Base-by-base conservation (phyloP, 2,329 filamentous ascomycete genomes). In the Botryotinia narcissicola region DNA sequence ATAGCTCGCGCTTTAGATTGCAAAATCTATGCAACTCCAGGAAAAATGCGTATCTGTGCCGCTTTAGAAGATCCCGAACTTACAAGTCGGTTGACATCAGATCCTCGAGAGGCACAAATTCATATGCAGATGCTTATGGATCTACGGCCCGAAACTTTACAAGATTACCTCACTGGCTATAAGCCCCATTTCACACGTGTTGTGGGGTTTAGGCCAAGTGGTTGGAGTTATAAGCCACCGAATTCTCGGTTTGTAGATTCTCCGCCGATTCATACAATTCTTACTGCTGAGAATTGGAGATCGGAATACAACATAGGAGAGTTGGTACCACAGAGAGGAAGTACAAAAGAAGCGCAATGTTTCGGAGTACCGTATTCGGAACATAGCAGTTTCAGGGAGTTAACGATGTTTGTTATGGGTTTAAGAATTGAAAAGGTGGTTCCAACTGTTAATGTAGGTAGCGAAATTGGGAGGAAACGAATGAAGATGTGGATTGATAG, bases 51-150 rank as follows among this genome's bases (percentile, higher is more conserved):
- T 75, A 93, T 98, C 40, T 95, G 94, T 83, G 87, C 88, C 35
- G 94, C 94, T 76, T 88, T 99, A 0, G 94, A 94, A 80, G 95
- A 98, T 80, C 87, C 92, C 0, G 95, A 97, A 80, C 87, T 99
- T 7, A 86, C 90, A 40, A 87, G 88, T 0, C 87, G 94, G 6
- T 87, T 99, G 79, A 99, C 96, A 0, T 86, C 87, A 12, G 85
- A 98, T 80, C 94, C 96, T 0, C 84, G 88, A 35, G 93, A 93
- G 78, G 96, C 96, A 0, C 95, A 98, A 82, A 94, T 99, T 0
- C 96, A 99, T 83, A 98, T 99, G 95, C 97, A 97, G 78, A 94
- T 93, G 79, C 86, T 99, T 16, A 96, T 96, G 86, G 95, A 98
- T 82, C 94, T 99, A 77, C 91, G 94, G 40, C 91, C 94, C 48